Evolutionary conservation across 306 rosid genomes (phyloP).

Genomic region (Rubus parviflorus): DNA sequence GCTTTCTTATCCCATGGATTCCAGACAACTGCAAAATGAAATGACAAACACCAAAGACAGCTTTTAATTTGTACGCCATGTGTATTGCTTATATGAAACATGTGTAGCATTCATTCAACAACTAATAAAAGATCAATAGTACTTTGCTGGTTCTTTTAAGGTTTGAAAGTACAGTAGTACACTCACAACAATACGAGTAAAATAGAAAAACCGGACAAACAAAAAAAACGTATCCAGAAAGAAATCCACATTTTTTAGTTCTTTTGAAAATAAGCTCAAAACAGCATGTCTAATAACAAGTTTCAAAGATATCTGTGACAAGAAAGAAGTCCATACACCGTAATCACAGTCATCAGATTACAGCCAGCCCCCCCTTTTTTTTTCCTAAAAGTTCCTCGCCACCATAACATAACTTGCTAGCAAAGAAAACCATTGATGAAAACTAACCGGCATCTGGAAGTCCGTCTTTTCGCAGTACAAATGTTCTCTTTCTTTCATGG

Average conservation of each 20-base stretch:
- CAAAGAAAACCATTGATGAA: slow-evolving; percentile 1
- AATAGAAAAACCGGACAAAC: background rate
- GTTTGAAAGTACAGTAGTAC: background rate
- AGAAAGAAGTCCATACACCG: background rate
- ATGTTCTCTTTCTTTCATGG: slow-evolving; percentile 78
- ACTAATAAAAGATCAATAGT: background rate
- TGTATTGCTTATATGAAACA: background rate
- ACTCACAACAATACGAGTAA: background rate
- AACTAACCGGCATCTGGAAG: slow-evolving; percentile 84
- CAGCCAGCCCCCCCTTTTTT: no score
- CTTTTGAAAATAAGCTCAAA: background rate
- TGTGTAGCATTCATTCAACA: background rate
- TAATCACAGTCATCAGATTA: background rate
- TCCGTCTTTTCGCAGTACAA: slow-evolving; percentile 67
- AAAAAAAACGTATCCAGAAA: background rate
- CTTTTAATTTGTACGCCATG: background rate
- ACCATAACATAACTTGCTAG: background rate
- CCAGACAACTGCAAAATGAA: slow-evolving; percentile 60
- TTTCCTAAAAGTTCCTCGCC: background rate
- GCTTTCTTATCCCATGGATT: slow-evolving; percentile 89
- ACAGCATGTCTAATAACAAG: background rate
- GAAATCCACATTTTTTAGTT: background rate
- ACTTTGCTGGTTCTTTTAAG: background rate
- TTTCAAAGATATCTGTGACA: background rate
- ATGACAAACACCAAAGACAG: background rate